Base-by-base conservation (phyloP, 176 grass and related monocot genomes). In the Ananas comosus region DNA sequence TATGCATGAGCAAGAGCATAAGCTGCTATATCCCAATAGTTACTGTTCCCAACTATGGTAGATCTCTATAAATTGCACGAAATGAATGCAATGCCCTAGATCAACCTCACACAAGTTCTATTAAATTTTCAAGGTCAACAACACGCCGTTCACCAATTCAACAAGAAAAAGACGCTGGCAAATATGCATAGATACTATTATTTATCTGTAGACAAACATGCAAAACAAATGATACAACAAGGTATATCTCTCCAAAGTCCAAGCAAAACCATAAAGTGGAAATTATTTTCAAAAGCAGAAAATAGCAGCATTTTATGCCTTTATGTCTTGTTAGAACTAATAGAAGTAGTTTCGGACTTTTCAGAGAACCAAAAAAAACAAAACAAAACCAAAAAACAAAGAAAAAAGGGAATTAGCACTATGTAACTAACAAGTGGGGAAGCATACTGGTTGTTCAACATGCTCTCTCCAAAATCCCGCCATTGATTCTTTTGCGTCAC, bases 401-500 rank as follows among this genome's bases (percentile, higher is more conserved):
- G 19, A 13, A 9, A 61, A 61, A 22, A 61, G 3, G 21, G n/a
- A 61, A 82, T 70, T 74, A 23, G 5, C 52, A 65, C 18, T 22
- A 48, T 4, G 63, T 51, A 51, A 24, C 70, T 10, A 84, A 12
- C 68, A 79, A 68, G 29, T 65, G 10, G 66, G 63, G 18, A 51
- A 76, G 77, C 93, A 77, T 87, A 96, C 89, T 12, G 93, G 86
- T 70, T 78, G 85, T 59, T 91, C 88, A 24, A 87, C 81, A 85
- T 83, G 93, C 51, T 91, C 92, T 70, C 85, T 74, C 88, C 83
- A 84, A 86, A 96, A 96, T 71, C 77, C 72, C 72, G 64, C 74
- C 51, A 88, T 64, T 2, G 92, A 96, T 54, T 91, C 81, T 57
- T 96, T 96, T 9, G 92, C 85, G 80, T 96, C 92, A 71, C 63